Base-by-base conservation (phyloP, 441 rosid genomes). In the Adansonia gregorii region DNA sequence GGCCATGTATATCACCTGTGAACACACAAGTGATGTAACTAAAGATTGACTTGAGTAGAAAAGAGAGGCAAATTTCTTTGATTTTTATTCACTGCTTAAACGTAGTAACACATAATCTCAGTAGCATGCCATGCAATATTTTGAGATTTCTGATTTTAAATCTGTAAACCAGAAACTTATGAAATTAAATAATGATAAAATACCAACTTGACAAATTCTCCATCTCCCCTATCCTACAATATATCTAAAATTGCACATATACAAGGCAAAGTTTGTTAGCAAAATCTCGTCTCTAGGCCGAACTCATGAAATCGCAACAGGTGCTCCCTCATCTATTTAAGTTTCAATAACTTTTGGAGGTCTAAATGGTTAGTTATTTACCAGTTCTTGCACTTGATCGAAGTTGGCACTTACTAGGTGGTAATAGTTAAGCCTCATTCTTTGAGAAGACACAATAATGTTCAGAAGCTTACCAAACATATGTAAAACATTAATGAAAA, bases 1-100 rank as follows among this genome's bases (percentile, higher is more conserved):
- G 86, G 7, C 88, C 88, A 49, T 83, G 88, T 59, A 83, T 78
- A 59, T 86, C 88, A 6, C 88, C 88, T 85, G 80, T 72, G 72
- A 12, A 72, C 4, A 20, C n/a, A 56, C 35, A 20, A 56, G 2
- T 8, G n/a, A 4, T 31, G 19, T 15, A 43, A 4, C 14, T 8
- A 12, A 22, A 1, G 2, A 24, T 43, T 43, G 46, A 43, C 46
- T 68, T 46, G 55, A 43, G 15, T 67, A 45, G 22, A 55, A 19
- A 45, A 10, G 56, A 19, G 5, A 8, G 27, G 24, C 24, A 58
- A 2, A 58, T 19, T 3, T 19, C 1, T 58, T 9, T 8, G 60
- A 19, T 58, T 7, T 19, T 3, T 19, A 56, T 56, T 56, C 58
- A 56, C 9, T 56, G 61, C 24, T 56, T 56, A 17, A 19, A 56